Conservation (phyloP, 306 rosid species). For the Quercus mongolica region DNA sequence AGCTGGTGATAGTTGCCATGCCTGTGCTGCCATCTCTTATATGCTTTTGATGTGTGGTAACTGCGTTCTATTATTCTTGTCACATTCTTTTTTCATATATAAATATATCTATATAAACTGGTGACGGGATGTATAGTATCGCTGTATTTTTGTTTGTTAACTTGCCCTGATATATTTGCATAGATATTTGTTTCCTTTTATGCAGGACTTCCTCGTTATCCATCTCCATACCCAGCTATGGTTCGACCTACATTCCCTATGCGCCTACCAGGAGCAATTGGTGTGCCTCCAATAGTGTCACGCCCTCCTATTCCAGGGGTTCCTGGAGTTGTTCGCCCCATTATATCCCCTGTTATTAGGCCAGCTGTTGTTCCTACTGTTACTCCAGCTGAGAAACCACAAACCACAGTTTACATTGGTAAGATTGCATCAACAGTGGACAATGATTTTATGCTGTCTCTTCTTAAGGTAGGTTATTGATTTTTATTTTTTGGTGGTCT, state of each 20-base stretch:
- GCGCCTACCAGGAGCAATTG: conserved; percentile 75
- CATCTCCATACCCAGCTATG: conserved; percentile 74
- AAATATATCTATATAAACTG: conserved; percentile 10
- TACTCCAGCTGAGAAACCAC: conserved; percentile 80
- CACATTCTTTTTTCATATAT: conserved; percentile 26
- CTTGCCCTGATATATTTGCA: conserved; percentile 65
- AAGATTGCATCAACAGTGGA: conserved; percentile 91
- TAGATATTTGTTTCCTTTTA: conserved; percentile 52
- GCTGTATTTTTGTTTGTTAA: conserved; percentile 17
- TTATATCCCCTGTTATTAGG: conserved; percentile 71
- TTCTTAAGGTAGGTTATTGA: conserved; percentile 64
- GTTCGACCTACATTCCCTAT: conserved; percentile 73
- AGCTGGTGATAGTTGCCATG: conserved; percentile 83
- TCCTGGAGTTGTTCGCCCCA: conserved; percentile 78
- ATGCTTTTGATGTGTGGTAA: conserved; percentile 92
- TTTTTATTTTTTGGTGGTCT: neutral
- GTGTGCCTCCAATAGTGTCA: conserved; percentile 57
- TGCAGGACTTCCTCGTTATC: conserved; percentile 89
- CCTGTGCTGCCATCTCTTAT: conserved; percentile 90
- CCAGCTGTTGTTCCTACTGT: conserved; percentile 66
- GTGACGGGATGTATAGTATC: conserved; percentile 27
- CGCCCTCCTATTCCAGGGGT: conserved; percentile 82
- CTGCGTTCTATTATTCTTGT: conserved; percentile 46
- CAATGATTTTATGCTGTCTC: conserved; percentile 77
- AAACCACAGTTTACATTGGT: conserved; percentile 84